Base-by-base conservation (phyloP, 2,329 filamentous ascomycete genomes). In the Hypoxylon rubiginosum region DNA sequence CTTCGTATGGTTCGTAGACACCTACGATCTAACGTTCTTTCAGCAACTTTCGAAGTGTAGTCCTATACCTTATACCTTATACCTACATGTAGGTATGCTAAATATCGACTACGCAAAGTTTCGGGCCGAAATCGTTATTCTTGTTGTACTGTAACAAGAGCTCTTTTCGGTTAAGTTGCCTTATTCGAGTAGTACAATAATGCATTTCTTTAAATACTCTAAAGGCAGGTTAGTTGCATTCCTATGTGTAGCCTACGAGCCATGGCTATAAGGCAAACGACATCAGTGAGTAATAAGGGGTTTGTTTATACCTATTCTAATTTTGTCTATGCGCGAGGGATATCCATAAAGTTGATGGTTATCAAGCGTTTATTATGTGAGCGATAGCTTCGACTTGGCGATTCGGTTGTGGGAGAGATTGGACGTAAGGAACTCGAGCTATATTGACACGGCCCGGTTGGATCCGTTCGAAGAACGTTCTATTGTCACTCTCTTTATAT, bases 141-240 rank as follows among this genome's bases (percentile, higher is more conserved):
- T 15, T 43, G 56, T 52, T 28, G 58, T 52, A 26, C 36, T 26
- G 43, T 54, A 62, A 41, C 53, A 43, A 39, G 34, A n/a, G 46
- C 6, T 17, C 11, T 21, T 21, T 43, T 15, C 24, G 19, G 13
- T 50, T 36, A 19, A 15, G 13, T 50, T 36, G 26, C 21, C 28
- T 36, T n/a, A 15, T 53, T 59, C 32, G 17, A 48, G 30, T 11
- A 5, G 46, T 34, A 19, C 24, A 15, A 41, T 45, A 48, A 32
- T 11, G n/a, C 19, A 30, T 46, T 17, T 15, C 26, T 30, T 32
- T 24, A 9, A 49, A 43, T 36, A 30, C 54, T 49, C 49, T 34
- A 17, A 21, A 36, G 32, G 2, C 10, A 32, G 30, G 30, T 36
- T 36, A 36, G 10, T 13, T 36, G 32, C 32, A 13, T 36, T 13